Evolutionary conservation across 495 filamentous ascomycete species (phyloP).

Genomic region (Immersiella caudata): DNA sequence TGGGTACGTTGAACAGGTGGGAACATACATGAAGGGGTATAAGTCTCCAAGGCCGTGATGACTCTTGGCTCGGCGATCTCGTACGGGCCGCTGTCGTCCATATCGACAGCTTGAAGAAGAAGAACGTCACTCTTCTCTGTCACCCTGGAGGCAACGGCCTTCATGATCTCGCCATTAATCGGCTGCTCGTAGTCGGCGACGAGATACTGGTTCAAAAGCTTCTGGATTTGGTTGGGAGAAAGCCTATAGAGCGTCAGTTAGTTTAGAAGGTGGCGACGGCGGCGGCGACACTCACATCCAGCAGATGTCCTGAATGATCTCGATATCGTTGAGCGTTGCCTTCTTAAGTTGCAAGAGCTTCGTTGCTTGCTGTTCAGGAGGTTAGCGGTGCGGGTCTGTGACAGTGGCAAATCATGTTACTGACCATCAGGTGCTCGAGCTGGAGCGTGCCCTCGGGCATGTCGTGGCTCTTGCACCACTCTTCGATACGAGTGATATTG

Average conservation of each 20-base stretch:
- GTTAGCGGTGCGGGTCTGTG: constrained; percentile 31
- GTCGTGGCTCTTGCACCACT: constrained; percentile 99
- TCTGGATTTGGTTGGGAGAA: constrained; percentile 98
- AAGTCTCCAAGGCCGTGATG: constrained; percentile 96
- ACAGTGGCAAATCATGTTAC: constrained; percentile 13
- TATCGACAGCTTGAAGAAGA: constrained; percentile 89
- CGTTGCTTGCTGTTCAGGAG: constrained; percentile 76
- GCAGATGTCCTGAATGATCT: constrained; percentile 99
- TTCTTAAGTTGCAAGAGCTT: constrained; percentile 99
- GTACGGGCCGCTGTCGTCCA: constrained; percentile 99
- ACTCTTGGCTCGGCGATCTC: constrained; percentile 96
- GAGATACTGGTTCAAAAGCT: constrained; percentile 97
- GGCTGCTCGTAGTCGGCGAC: constrained; percentile 99
- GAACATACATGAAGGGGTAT: constrained; percentile 87
- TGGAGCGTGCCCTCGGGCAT: constrained; percentile 98
- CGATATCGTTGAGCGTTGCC: constrained; percentile 97
- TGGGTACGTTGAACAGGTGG: neutral
- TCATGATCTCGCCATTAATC: constrained; percentile 99
- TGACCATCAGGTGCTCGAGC: constrained; percentile 96
- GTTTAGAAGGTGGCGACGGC: neutral
- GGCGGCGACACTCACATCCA: constrained; percentile 77
- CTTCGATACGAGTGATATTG: constrained; percentile 98
- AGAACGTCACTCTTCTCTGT: constrained; percentile 98
- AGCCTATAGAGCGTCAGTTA: constrained; percentile 59
- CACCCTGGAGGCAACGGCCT: constrained; percentile 94